Base-by-base conservation (phyloP, 2,329 filamentous ascomycete genomes). In the Cercospora janseana region DNA sequence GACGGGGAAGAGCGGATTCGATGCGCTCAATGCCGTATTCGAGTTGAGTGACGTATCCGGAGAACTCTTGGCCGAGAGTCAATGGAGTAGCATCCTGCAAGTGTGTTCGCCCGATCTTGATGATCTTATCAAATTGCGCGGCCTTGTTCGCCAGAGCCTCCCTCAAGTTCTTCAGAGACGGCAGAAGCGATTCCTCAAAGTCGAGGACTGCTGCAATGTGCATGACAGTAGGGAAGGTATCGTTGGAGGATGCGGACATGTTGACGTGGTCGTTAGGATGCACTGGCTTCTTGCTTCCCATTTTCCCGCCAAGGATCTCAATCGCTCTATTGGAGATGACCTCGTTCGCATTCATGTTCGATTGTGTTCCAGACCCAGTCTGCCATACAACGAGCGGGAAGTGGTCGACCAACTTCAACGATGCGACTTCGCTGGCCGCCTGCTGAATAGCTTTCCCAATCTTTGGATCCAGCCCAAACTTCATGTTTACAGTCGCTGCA, bases 261-360 rank as follows among this genome's bases (percentile, higher is more conserved):
- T 98, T 98, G 73, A 98, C 93, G 72, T 98, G 93, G 78, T 98
- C 93, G 75, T 97, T 98, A 66, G 93, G 93, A 77, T 98, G 93
- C 59, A 98, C 93, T 21, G 93, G 93, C 79, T 94, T 95, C 85
- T 97, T 97, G 81, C 79, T 85, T 63, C 93, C 93, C 88, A 90
- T 95, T 60, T 80, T 80, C 65, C 93, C 93, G 63, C 93, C 93
- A 46, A 97, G 81, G 58, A 97, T 95, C 79, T 97, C 92, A 72
- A 97, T 97, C 60, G 93, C 93, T 60, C 93, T 88, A 82, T 97
- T 98, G 60, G 92, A 96, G 73, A 98, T 97, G 73, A 98, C 93
- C 73, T 98, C 93, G 78, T 98, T 98, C 70, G 92, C 91, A 77
- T 98, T 98, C 93, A 97, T 97, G 83, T 95, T 97, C 72, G 91